These are phyloP conservation scores for Cyberlindnera saturnus DNA, from an alignment of 805 yeast species.

Conservation along the genomic window DNA sequence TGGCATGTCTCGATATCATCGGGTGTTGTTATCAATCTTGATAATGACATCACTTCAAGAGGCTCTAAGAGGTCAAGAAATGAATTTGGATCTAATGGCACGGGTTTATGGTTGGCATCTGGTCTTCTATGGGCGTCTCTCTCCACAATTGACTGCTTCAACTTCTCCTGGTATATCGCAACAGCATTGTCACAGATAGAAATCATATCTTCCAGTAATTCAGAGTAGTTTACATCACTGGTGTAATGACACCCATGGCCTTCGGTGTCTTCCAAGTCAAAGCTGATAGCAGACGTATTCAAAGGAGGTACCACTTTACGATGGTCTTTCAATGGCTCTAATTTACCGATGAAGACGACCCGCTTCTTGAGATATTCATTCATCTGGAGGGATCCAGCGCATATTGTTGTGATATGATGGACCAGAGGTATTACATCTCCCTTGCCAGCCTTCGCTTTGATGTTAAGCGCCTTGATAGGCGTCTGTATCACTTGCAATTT, in stretches of 20 bases:
- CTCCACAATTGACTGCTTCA: constrained; percentile 26
- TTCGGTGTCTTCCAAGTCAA: constrained; percentile 18
- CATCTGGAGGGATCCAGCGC: constrained; percentile 13
- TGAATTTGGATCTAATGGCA: constrained; percentile 21
- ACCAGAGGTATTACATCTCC: constrained; percentile 11
- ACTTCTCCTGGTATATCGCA: constrained; percentile 24
- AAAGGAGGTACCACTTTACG: constrained; percentile 8
- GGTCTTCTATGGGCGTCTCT: constrained; percentile 26
- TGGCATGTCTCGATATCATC: constrained; percentile 23
- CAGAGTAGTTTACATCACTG: constrained; percentile 4
- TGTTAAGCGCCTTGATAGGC: constrained; percentile 24
- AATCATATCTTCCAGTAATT: constrained; percentile 7
- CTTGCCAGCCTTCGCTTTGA: constrained; percentile 9
- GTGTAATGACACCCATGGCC: constrained; percentile 7
- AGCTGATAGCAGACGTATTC: constrained; percentile 13
- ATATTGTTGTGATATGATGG: constrained; percentile 7
- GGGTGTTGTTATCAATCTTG: constrained; percentile 23
- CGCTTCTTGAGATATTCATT: constrained; percentile 10
- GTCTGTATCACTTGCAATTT: constrained; percentile 37
- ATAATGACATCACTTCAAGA: constrained; percentile 29
- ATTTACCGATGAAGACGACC: constrained; percentile 5
- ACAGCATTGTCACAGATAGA: constrained; percentile 24
- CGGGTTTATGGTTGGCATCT: constrained; percentile 24
- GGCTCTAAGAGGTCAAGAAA: constrained; percentile 30
- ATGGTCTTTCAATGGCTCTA: constrained; percentile 3